phyloP scores from a whole-genome alignment of 768 basidiomycete species.

The Mycena capillaripes region DNA sequence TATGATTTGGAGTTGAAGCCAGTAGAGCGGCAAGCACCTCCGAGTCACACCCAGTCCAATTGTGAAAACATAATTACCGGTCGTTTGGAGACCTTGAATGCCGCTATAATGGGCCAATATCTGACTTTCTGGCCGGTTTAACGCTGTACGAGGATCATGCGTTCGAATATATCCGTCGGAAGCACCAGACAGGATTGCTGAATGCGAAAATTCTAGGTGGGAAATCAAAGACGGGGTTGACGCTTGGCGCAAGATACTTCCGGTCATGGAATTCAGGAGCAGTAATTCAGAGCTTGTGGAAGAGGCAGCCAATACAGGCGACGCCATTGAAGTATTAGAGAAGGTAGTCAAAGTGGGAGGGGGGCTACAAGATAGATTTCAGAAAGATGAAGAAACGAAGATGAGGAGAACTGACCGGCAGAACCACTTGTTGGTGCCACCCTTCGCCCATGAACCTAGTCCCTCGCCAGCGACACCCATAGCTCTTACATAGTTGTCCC shows the following conservation, averaged over 20 bases:
- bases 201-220: constrained; percentile 76
- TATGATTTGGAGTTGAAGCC: constrained; percentile 32
- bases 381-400: constrained; percentile 4
- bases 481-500: constrained; percentile 85
- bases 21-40: constrained; percentile 61
- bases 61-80: constrained; percentile 86
- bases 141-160: constrained; percentile 77
- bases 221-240: constrained; percentile 70
- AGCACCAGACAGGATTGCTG: constrained; percentile 75
- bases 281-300: constrained; percentile 72
- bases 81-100: constrained; percentile 83
- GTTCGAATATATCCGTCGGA: constrained; percentile 81
- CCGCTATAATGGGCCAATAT: constrained; percentile 88
- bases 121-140: constrained; percentile 61
- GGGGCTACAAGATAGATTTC: constrained; percentile 41
- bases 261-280: constrained; percentile 82
- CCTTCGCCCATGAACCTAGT: constrained; percentile 86
- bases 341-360: constrained; percentile 55
- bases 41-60: constrained; percentile 81
- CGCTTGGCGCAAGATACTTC: constrained; percentile 70
- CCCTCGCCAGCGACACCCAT: constrained; percentile 71
- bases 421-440: constrained; percentile 89
- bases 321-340: constrained; percentile 64
- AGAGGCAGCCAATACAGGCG: constrained; percentile 72
- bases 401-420: constrained; percentile 64